Base-by-base conservation (phyloP, 345 rosid genomes). In the Lumnitzera racemosa region DNA sequence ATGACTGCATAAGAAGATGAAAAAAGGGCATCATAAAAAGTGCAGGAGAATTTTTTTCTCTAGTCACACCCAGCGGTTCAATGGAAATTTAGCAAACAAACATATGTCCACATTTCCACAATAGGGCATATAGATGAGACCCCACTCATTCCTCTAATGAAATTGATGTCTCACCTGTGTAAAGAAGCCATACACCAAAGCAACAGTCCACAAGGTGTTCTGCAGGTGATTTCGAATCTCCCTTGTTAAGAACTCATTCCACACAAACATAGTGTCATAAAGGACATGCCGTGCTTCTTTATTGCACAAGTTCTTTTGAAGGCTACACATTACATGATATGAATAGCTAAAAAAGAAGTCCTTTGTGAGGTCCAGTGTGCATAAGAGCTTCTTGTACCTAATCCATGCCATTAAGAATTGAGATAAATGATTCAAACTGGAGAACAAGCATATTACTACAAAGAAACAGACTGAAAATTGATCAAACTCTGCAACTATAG, bases 341-440 rank as follows among this genome's bases (percentile, higher is more conserved):
- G 99, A 90, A 76, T 95, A 95, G 81, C 99, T 95, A 76, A 88
- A 95, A 75, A 80, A 94, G 95, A 95, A 95, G 86, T 95, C 96
- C 80, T 90, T 90, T 2, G 97, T 95, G 57, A 95, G 95, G 81
- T 95, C 96, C 73, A 95, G 88, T 47, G 73, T 71, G 85, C 84
- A 75, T 46, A 95, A 78, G 62, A 95, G 99, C 85, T 81, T 90
- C 91, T 85, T 95, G 95, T 90, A 95, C 86, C 99, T 95, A 78
- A 46, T 48, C 63, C 62, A 76, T 62, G 71, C 63, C 61, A 76
- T 62, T 69, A 76, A 10, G 54, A 68, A 59, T 56, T 51, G 62
- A 43, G n/a, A 53, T 63, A 51, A 24, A 51, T 55, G 46, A 55
- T 58, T 46, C 60, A 12, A 56, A 58, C 16, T 14, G 20, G 14